A percentile compares a stretch with the other conserved stretches of the same genome.
Conservation (phyloP, 768 basidiomycete genomes). For the Cyclocybe aegerita region DNA sequence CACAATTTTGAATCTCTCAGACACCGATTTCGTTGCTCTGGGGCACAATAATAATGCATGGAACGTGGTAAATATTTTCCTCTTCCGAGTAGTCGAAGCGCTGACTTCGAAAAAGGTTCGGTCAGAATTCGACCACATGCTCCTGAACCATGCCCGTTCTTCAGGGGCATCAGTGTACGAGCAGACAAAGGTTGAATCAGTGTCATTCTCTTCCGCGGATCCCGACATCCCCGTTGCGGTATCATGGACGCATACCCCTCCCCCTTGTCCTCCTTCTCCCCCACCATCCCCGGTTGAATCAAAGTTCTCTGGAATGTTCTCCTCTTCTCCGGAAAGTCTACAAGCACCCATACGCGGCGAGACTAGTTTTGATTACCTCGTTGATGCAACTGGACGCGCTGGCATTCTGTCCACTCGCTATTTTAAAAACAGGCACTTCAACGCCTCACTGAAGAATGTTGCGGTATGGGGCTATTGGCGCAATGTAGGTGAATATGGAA, state of each 20-base stretch:
- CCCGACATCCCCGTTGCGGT: conserved; percentile 49
- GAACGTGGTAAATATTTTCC: conserved; percentile 53
- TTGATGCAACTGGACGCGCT: conserved; percentile 75
- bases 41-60: conserved; percentile 55
- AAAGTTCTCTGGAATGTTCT: conserved; percentile 23
- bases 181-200: conserved; percentile 48
- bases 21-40: conserved; percentile 60
- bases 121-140: conserved; percentile 60
- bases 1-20: conserved; percentile 25
- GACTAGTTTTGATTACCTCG: conserved; percentile 63
- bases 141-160: conserved; percentile 54
- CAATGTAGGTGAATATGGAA: conserved; percentile 49
- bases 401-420: conserved; percentile 71
- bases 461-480: conserved; percentile 82
- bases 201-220: conserved; percentile 42
- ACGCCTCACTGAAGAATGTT: conserved; percentile 67
- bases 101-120: conserved; percentile 37
- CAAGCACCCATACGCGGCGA: conserved; percentile 35
- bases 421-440: conserved; percentile 68
- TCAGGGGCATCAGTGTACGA: conserved; percentile 55
- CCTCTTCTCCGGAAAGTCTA: conserved; percentile 9
- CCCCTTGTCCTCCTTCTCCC: conserved; percentile 38
- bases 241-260: conserved; percentile 48
- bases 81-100: neutral
- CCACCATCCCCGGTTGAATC: conserved; percentile 37